Evolutionary conservation across 257 asterid species (phyloP).

Genomic region (Gentiana straminea): DNA sequence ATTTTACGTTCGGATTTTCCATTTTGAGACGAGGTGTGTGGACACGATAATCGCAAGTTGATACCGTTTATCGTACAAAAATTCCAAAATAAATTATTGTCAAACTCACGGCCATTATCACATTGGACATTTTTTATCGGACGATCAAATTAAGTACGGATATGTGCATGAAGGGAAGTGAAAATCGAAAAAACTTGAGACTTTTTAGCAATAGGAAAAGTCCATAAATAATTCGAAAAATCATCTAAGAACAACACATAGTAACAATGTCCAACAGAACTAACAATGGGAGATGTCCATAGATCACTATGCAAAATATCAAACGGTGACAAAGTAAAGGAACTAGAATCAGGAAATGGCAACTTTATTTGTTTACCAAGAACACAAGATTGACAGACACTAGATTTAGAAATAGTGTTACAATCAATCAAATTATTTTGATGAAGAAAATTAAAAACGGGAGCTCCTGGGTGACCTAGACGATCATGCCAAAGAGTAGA

Average conservation of each 20-base stretch:
- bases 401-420: neutral
- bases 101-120: constrained; percentile 1
- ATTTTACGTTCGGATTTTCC: neutral
- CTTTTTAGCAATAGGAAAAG: neutral
- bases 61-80: neutral
- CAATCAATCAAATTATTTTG: neutral
- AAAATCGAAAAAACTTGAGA: neutral
- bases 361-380: neutral
- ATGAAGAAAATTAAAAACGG: neutral
- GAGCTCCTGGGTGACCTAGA: neutral
- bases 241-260: constrained; percentile 1
- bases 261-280: neutral
- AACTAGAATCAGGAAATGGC: neutral
- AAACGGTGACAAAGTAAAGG: neutral
- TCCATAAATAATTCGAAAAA: neutral
- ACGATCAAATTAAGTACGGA: neutral
- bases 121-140: neutral
- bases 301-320: constrained; percentile 8
- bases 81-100: neutral
- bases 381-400: neutral
- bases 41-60: neutral
- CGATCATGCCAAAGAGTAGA: neutral
- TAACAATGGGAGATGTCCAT: constrained; percentile 7
- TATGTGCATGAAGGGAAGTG: neutral
- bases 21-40: neutral